Percentiles rank a stretch among this genome's conserved stretches.
These are phyloP conservation scores for Blastobotrys persicus DNA, from an alignment of 1,139 yeast species.

Conservation along the genomic window DNA sequence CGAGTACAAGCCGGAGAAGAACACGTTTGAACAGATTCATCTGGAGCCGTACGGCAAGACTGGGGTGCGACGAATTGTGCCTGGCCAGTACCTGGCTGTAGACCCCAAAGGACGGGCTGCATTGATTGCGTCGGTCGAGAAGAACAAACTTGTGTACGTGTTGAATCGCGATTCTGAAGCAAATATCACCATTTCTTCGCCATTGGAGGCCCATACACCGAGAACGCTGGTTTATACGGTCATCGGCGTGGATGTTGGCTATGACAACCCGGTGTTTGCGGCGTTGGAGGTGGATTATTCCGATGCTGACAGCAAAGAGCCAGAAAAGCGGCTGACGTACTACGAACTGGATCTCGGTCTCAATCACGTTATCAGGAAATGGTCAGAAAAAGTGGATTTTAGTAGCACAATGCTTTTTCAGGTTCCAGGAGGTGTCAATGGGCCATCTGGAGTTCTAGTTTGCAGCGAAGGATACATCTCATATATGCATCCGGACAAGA, in stretches of 20 bases:
- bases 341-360: constrained; percentile 86
- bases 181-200: constrained; percentile 60
- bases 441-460: constrained; percentile 61
- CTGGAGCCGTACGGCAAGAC: constrained; percentile 73
- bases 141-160: constrained; percentile 64
- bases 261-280: constrained; percentile 80
- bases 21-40: constrained; percentile 48
- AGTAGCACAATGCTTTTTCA: constrained; percentile 46
- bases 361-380: constrained; percentile 62
- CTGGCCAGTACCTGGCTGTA: constrained; percentile 71
- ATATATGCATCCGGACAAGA: constrained; percentile 43
- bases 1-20: constrained; percentile 44
- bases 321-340: constrained; percentile 47
- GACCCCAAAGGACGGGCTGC: constrained; percentile 76
- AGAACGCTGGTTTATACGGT: constrained; percentile 53
- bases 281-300: constrained; percentile 66
- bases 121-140: constrained; percentile 69
- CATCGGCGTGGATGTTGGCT: constrained; percentile 68
- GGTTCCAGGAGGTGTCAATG: constrained; percentile 52
- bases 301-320: constrained; percentile 28
- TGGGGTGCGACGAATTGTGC: constrained; percentile 71
- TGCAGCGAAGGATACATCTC: constrained; percentile 48
- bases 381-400: constrained; percentile 43
- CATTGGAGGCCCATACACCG: constrained; percentile 63
- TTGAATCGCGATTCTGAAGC: constrained; percentile 48